Conservation (phyloP, 23 red algal genomes). For the Gracilaria gracilis region DNA sequence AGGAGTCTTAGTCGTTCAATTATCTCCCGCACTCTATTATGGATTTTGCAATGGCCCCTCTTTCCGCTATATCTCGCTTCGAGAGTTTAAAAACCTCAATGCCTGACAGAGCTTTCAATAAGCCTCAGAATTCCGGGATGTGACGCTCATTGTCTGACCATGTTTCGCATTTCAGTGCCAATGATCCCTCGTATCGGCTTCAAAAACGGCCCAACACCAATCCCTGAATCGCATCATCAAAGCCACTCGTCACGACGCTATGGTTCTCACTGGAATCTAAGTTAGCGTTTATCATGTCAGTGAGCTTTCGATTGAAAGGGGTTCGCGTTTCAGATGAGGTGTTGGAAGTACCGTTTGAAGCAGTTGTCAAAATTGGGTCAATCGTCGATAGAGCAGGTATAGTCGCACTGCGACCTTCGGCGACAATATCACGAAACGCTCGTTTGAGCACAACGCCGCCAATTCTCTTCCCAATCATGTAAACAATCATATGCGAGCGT, state of each 20-base stretch:
- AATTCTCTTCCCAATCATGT: conserved; percentile 74
- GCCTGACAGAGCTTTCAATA: no score
- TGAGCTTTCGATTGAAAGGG: conserved; percentile 31
- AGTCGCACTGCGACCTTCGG: conserved; percentile 44
- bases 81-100: no score
- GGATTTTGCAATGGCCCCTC: no score
- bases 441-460: conserved; percentile 68
- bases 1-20: conserved; percentile 86
- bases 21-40: conserved; percentile 57
- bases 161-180: conserved; percentile 64
- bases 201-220: conserved; percentile 75
- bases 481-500: conserved; percentile 71
- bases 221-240: conserved; percentile 74
- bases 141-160: conserved; percentile 79
- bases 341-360: not conserved
- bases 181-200: conserved; percentile 64
- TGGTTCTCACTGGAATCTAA: conserved; percentile 8
- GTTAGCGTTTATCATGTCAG: conserved; percentile 46
- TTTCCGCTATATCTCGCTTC: no score
- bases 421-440: conserved; percentile 75
- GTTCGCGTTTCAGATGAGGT: not conserved
- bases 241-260: conserved; percentile 52
- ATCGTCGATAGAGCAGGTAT: conserved; percentile 30
- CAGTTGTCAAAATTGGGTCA: conserved; percentile 20
- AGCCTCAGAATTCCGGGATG: conserved; percentile 66